These are phyloP conservation scores for Nicotiana undulata DNA, from an alignment of 257 asterid species.

Conservation along the genomic window DNA sequence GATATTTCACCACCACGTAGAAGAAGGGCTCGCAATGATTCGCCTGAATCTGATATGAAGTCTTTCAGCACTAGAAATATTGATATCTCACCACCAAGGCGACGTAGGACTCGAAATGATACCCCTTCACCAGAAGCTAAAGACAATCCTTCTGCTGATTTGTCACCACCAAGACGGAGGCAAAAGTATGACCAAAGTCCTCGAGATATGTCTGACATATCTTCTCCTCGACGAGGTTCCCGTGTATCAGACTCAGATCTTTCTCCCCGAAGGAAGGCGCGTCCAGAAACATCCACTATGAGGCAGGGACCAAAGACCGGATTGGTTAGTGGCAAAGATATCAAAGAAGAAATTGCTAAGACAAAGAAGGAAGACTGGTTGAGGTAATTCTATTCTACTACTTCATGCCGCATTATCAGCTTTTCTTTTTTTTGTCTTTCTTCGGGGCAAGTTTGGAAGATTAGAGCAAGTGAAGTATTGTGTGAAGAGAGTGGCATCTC, in stretches of 20 bases:
- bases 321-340: slow-evolving; percentile 62
- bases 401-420: not conserved
- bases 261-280: slow-evolving; percentile 72
- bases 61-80: not conserved
- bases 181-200: slow-evolving; percentile 21
- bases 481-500: not conserved
- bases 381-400: slow-evolving; percentile 38
- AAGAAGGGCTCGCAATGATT: no score
- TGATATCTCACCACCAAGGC: slow-evolving; percentile 19
- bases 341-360: slow-evolving; percentile 59
- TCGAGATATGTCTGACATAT: slow-evolving; percentile 36
- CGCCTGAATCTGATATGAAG: no score
- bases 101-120: slow-evolving; percentile 35
- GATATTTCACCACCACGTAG: no score
- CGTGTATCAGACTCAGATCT: slow-evolving; percentile 37
- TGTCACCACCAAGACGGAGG: slow-evolving; percentile 51
- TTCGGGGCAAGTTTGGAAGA: not conserved
- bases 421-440: not conserved
- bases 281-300: slow-evolving; percentile 25
- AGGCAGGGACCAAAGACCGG: slow-evolving; percentile 58
- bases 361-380: slow-evolving; percentile 52
- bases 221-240: slow-evolving; percentile 50
- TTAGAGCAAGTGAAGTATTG: not conserved
- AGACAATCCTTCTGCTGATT: slow-evolving; percentile 23
- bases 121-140: slow-evolving; percentile 42